Evolutionary conservation across 306 rosid genomes (phyloP).

Genomic region (Rosa rugosa): DNA sequence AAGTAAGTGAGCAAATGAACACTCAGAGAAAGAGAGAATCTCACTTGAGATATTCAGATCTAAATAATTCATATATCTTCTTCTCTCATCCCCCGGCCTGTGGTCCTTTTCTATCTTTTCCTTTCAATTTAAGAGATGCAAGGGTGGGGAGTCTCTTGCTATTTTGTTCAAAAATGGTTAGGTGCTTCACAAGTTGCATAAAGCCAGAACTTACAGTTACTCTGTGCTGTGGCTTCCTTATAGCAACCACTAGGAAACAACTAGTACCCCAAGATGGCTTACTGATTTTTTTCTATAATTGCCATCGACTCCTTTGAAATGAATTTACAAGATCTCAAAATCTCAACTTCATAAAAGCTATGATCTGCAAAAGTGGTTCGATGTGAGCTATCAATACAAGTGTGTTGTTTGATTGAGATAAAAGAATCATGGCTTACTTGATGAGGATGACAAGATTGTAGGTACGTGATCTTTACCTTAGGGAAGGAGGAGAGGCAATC

Average conservation of each 20-base stretch:
- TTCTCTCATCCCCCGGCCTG: slow-evolving; percentile 1
- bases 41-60: slow-evolving; percentile 67
- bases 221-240: slow-evolving; percentile 40
- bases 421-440: not conserved
- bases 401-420: not conserved
- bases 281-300: not conserved
- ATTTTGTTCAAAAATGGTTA: slow-evolving; percentile 40
- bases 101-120: slow-evolving; percentile 42
- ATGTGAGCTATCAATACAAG: not conserved
- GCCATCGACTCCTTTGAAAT: not conserved
- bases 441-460: not conserved
- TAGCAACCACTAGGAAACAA: slow-evolving; percentile 39
- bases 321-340: not conserved
- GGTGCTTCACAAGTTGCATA: slow-evolving; percentile 58
- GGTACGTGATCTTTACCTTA: not conserved
- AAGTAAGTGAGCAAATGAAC: not conserved
- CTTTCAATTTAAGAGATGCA: slow-evolving; percentile 25
- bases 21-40: slow-evolving; percentile 47
- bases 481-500: not conserved
- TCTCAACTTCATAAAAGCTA: not conserved
- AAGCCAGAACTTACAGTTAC: slow-evolving; percentile 57
- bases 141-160: slow-evolving; percentile 30
- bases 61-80: slow-evolving; percentile 44
- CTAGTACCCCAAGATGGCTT: not conserved
- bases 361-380: not conserved